Evolutionary conservation across 2,329 filamentous ascomycete species (phyloP).

Genomic region (Incumbomyces delicatus): DNA sequence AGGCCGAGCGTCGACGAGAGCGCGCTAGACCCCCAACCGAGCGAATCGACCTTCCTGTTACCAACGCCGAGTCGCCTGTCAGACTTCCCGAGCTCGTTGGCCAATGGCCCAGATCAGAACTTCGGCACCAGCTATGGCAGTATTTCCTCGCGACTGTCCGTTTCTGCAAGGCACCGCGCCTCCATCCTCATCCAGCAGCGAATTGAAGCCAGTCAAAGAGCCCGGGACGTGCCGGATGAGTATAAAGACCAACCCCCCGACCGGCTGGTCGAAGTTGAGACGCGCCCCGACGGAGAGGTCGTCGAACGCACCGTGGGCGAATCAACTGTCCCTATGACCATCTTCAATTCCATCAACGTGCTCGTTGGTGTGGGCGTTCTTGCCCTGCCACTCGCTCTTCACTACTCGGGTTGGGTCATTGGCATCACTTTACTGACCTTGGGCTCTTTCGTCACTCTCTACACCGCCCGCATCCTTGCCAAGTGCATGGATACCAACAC

Average conservation of each 20-base stretch:
- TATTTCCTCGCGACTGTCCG: slow-evolving; percentile 46
- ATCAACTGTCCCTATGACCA: slow-evolving; percentile 88
- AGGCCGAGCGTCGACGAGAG: slow-evolving; percentile 23
- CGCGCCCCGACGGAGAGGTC: slow-evolving; percentile 50
- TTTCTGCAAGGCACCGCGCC: slow-evolving; percentile 47
- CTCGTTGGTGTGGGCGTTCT: slow-evolving; percentile 83
- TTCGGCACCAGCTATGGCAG: slow-evolving; percentile 51
- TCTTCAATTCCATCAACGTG: slow-evolving; percentile 94
- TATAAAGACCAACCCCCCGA: slow-evolving; percentile 15
- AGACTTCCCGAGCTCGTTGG: too few species aligned
- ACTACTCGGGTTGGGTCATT: slow-evolving; percentile 78
- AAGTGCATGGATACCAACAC: slow-evolving; percentile 82
- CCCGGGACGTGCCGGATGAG: slow-evolving; percentile 18
- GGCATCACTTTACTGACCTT: slow-evolving; percentile 66
- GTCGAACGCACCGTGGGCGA: slow-evolving; percentile 80
- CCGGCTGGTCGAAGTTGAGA: slow-evolving; percentile 14
- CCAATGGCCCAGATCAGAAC: slow-evolving; percentile 2
- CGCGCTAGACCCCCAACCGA: slow-evolving; percentile 9
- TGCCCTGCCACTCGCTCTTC: slow-evolving; percentile 77
- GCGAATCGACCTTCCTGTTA: slow-evolving; percentile 21
- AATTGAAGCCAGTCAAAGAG: slow-evolving; percentile 33
- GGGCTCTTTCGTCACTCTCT: slow-evolving; percentile 66
- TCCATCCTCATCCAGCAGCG: slow-evolving; percentile 45
- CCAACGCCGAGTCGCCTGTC: slow-evolving; percentile 4
- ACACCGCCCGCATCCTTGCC: slow-evolving; percentile 75